A percentile compares a stretch with the other conserved stretches of the same genome.
Conservation (phyloP, 2,329 filamentous ascomycete species). For the Aspergillus chevalieri region DNA sequence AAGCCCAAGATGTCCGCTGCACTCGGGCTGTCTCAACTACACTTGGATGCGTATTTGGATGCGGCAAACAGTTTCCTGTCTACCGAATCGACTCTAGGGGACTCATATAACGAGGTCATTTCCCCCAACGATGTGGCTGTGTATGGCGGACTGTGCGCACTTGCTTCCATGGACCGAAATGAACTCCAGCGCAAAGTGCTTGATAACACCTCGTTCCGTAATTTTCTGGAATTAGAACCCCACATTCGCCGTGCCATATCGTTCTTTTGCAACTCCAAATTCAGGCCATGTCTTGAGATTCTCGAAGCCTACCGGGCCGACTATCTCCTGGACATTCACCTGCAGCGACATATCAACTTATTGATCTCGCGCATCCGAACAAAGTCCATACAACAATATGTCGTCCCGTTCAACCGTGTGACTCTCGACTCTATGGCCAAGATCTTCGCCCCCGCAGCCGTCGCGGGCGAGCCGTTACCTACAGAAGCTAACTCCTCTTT, state of each 20-base stretch:
- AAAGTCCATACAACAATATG: slow-evolving; percentile 91
- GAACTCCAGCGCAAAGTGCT: slow-evolving; percentile 71
- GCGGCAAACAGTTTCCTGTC: slow-evolving; percentile 68
- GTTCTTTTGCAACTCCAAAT: slow-evolving; percentile 85
- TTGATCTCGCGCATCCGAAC: slow-evolving; percentile 72
- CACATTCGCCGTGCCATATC: slow-evolving; percentile 87
- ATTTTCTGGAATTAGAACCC: slow-evolving; percentile 84
- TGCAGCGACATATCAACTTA: slow-evolving; percentile 64
- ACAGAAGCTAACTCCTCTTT: slow-evolving; percentile 52
- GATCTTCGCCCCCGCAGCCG: slow-evolving; percentile 57
- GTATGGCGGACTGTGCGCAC: slow-evolving; percentile 82
- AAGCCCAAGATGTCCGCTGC: slow-evolving; percentile 60
- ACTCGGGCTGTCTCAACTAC: slow-evolving; percentile 57
- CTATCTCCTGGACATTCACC: slow-evolving; percentile 83
- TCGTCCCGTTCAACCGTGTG: slow-evolving; percentile 82
- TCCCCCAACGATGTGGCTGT: slow-evolving; percentile 84
- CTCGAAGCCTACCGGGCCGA: slow-evolving; percentile 76
- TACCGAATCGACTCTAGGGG: slow-evolving; percentile 52
- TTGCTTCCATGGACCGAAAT: slow-evolving; percentile 79
- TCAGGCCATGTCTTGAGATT: slow-evolving; percentile 74
- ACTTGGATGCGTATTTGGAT: slow-evolving; percentile 51
- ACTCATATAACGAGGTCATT: slow-evolving; percentile 63
- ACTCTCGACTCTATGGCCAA: slow-evolving; percentile 71
- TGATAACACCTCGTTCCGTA: slow-evolving; percentile 73
- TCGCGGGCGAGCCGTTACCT: slow-evolving; percentile 44